Base-by-base conservation (phyloP, 768 basidiomycete genomes). In the Lanmaoa pseudosensibilis region DNA sequence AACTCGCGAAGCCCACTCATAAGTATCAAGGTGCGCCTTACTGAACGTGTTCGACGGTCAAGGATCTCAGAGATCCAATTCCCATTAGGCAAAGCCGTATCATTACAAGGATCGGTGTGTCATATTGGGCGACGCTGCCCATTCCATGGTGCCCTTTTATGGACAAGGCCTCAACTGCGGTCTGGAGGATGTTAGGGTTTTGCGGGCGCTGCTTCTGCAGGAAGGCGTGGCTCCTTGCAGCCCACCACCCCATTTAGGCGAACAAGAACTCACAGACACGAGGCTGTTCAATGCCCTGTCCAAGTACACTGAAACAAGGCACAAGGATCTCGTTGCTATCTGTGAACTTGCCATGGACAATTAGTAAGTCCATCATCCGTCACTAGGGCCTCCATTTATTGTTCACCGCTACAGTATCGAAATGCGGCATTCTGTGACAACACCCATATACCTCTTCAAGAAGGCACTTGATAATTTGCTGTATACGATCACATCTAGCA, bases 61-160 rank as follows among this genome's bases (percentile, higher is more conserved):
- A 66, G 50, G 44, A 62, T 61, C 53, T 59, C 54, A 54, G 55
- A 51, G 52, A 59, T 62, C 56, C 62, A 54, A 57, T 59, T 60
- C 47, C 36, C 25, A 53, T 56, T 61, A 95, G 94, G 82, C 85
- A 64, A 85, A 79, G 56, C 94, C 93, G 48, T 95, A 94, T 74
- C 93, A 97, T 73, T 93, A 92, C 79, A 82, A 83, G 74, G 92
- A 93, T 75, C 82, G 90, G 64, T 92, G 80, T 59, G 80, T 98
- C 38, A 82, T 98, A 53, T 75, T 99, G 48, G 96, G 96, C 53
- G 96, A 99, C 73, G 89, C 96, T 39, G 92, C 94, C 12, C 96
- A 99, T 73, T 90, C 93, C 41, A 98, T 98, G 94, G 94, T 95
- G n/a, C 95, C 96, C 59, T 95, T 94, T 76, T 94, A 90, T 70